Evolutionary conservation across 345 rosid species (phyloP), one percentile per base, ranked within the genome.

Genomic region (Salix caprea): DNA sequence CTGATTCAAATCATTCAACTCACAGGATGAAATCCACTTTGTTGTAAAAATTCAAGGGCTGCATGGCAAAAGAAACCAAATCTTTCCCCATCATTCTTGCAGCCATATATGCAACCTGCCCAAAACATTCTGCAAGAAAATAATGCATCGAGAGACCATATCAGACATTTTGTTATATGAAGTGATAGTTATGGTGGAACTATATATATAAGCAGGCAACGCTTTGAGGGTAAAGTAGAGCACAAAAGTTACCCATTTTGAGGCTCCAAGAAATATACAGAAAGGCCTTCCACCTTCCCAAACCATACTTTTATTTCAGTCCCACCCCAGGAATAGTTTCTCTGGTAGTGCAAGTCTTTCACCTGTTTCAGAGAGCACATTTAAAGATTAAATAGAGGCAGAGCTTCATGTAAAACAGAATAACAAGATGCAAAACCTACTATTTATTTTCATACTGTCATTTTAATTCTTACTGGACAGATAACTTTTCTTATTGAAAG

Each of bases 21-120:
- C 85, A 94, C 98, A 34, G 96, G 97, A 86, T 89, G 94, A 80
- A 85, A 87, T 82, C 99, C 97, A 65, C 88, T 86, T 88, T 95
- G 96, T 19, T 81, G 91, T 78, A 93, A 90, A 80, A 90, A 95
- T 81, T 95, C 99, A 67, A 95, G 92, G 74, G 99, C 97, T 19
- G 99, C 94, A 67, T 91, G 99, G 85, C 97, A 93, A 82, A 95
- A 95, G 86, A 91, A 92, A 72, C 89, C 92, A 77, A 92, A 92
- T 80, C 99, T 89, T 83, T 85, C 88, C 66, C 90, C 94, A 85
- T 95, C 97, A 80, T 95, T 89, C 39, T 79, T 79, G 78, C 92
- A 78, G 75, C 97, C 99, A 78, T 95, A 95, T 70, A 92, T 78
- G 76, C 96, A 88, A 10, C 97, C 96, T 75, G 81, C 81, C 85